Base-by-base conservation (phyloP, 2,329 filamentous ascomycete genomes). In the Chaetomium globosum region DNA sequence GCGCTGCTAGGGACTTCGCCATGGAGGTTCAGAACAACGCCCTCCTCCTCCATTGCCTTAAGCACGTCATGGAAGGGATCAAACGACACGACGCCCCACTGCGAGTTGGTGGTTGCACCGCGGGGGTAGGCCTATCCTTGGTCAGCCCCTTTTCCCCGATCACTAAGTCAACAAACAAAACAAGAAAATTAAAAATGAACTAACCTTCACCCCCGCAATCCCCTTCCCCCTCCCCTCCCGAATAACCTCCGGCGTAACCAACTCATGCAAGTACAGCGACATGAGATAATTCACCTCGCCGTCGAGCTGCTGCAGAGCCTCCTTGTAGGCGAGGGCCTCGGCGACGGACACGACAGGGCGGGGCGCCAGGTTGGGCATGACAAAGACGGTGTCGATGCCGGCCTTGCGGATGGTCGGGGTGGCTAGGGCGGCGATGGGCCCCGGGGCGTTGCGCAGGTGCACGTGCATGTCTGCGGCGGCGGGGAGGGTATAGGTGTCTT, bases 31-130 rank as follows among this genome's bases (percentile, higher is more conserved):
- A 78, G 73, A 21, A 78, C 73, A 75, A 97, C 82, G 70, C 89
- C 87, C 70, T 93, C 86, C 66, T 88, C 80, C 75, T 97, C 90
- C 93, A 98, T 97, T 69, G 91, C 90, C n/a, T 83, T 85, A 74
- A 98, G 96, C 16, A 94, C 90, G 7, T 87, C 85, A 74, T 90
- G 90, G 78, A 92, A 94, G 36, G 82, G 79, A 66, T 87, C 86
- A 73, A 91, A 86, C 64, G 87, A 85, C 19, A 89, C 80, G 28
- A 93, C 90, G 13, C 91, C 91, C 30, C 85, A 86, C 56, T 85
- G 82, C 26, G 86, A 88, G 77, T 89, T 89, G 56, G 87, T 89
- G 1, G 87, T 89, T 2, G 86, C 84, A 10, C 86, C 85, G 23
- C 78, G 59, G 70, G 71, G 73, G 53, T 68, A 70, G 12, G 64